Conservation (phyloP, 176 grass and related monocot genomes). For the Puccinellia tenuiflora region DNA sequence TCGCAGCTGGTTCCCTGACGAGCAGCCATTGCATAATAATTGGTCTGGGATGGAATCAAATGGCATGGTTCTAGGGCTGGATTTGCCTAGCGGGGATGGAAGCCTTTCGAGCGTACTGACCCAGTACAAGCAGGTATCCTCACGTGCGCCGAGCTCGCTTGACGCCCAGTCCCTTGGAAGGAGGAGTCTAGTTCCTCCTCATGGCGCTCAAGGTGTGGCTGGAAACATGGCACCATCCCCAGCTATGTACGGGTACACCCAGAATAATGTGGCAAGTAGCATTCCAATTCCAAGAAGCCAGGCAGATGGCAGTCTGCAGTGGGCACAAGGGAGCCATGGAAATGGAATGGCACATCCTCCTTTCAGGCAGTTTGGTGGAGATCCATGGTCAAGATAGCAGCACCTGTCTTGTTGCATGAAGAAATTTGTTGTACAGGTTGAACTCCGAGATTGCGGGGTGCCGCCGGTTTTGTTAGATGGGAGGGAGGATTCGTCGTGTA, state of each 20-base stretch:
- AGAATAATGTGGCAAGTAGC: constrained; percentile 2
- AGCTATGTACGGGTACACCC: constrained; percentile 26
- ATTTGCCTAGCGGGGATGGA: constrained; percentile 21
- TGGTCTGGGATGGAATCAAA: constrained; percentile 33
- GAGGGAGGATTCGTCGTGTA: neutral
- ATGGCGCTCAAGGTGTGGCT: neutral
- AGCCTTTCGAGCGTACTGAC: constrained; percentile 44
- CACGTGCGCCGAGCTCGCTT: neutral
- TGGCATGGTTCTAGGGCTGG: neutral
- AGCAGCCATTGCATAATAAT: constrained; percentile 29
- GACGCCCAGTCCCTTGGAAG: constrained; percentile 19
- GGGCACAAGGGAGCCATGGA: constrained; percentile 23
- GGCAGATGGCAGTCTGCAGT: neutral
- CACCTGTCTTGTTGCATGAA: neutral
- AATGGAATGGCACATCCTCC: neutral
- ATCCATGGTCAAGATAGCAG: constrained; percentile 38
- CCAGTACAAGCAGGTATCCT: constrained; percentile 27
- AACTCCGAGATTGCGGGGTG: neutral
- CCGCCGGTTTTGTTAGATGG: neutral
- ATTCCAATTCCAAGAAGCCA: no score
- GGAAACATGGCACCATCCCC: no score
- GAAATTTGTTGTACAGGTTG: neutral
- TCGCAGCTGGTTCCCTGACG: constrained; percentile 31
- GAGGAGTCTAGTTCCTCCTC: constrained; percentile 21
- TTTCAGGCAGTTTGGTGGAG: constrained; percentile 20